Conservation (phyloP, 768 basidiomycete species). For the Cystofilobasidium bisporidii region DNA sequence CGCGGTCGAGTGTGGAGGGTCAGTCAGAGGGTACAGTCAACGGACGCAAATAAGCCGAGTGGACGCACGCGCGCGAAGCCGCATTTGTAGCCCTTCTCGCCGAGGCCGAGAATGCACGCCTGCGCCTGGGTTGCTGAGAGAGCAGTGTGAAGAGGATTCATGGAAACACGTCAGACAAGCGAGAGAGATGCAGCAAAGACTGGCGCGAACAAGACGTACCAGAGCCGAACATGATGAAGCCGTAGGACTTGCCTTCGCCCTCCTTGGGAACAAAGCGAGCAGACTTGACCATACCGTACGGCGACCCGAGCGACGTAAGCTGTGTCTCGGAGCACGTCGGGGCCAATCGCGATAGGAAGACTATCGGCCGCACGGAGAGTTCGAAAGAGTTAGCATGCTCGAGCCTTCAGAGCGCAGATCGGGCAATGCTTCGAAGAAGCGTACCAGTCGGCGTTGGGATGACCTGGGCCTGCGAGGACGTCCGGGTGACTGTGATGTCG, state of each 20-base stretch:
- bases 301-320: conserved; percentile 9
- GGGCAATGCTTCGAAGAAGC: background rate
- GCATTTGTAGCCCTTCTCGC: conserved; percentile 22
- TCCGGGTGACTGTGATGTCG: background rate
- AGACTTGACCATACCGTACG: conserved; percentile 18
- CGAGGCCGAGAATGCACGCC: conserved; percentile 14
- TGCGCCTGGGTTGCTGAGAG: conserved; percentile 14
- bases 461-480: background rate
- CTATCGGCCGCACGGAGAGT: background rate
- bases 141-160: background rate
- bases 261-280: conserved; percentile 20
- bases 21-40: background rate
- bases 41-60: background rate
- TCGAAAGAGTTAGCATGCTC: too few relatives aligned
- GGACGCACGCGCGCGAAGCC: conserved; percentile 20
- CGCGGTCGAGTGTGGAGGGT: too few relatives aligned
- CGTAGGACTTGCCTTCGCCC: conserved; percentile 23
- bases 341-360: conserved; percentile 21
- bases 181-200: background rate
- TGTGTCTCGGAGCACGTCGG: conserved; percentile 19
- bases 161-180: too few relatives aligned
- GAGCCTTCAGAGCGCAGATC: background rate
- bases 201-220: background rate
- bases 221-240: conserved; percentile 17
- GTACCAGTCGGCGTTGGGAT: background rate